Conservation (phyloP, 1,284 basidiomycete species). For the Acaromyces ingoldii region DNA sequence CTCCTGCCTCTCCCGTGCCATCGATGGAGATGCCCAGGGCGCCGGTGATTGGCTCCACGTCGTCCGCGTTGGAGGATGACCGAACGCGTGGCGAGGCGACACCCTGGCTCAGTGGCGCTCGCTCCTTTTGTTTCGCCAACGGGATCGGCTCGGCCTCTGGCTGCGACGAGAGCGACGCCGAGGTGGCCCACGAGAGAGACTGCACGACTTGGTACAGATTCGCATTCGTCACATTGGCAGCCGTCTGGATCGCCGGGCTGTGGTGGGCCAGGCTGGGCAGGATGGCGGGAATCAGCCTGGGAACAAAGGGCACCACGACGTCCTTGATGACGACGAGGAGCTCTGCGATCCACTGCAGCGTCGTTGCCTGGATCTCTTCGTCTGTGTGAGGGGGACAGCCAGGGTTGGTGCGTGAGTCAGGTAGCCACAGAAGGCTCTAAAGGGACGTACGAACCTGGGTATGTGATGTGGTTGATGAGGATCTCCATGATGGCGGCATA, state of each 20-base stretch:
- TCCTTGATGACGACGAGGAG: conserved; percentile 82
- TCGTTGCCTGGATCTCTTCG: conserved; percentile 54
- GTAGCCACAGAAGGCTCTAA: neutral
- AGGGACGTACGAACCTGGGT: conserved; percentile 70
- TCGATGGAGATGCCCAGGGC: too few species aligned
- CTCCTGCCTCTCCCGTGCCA: too few species aligned
- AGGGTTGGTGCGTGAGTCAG: neutral
- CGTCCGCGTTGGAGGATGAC: too few species aligned
- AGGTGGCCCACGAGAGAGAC: conserved; percentile 70
- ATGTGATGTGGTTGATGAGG: conserved; percentile 79
- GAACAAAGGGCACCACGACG: conserved; percentile 90
- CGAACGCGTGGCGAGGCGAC: too few species aligned
- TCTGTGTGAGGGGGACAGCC: conserved; percentile 21
- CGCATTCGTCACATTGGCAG: conserved; percentile 80
- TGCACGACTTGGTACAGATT: conserved; percentile 80
- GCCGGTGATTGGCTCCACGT: too few species aligned
- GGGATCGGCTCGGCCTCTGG: too few species aligned
- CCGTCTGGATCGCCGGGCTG: conserved; percentile 77
- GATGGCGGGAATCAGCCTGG: conserved; percentile 83
- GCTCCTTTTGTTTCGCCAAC: too few species aligned
- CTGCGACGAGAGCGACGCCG: too few species aligned
- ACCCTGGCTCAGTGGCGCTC: too few species aligned
- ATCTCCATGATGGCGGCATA: conserved; percentile 91
- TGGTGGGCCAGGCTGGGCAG: conserved; percentile 91
- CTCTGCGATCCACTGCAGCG: conserved; percentile 82